A percentile compares a stretch with the other conserved stretches of the same genome.
Evolutionary conservation across 805 yeast species (phyloP).

Genomic region (Monosporozyma solicola): DNA sequence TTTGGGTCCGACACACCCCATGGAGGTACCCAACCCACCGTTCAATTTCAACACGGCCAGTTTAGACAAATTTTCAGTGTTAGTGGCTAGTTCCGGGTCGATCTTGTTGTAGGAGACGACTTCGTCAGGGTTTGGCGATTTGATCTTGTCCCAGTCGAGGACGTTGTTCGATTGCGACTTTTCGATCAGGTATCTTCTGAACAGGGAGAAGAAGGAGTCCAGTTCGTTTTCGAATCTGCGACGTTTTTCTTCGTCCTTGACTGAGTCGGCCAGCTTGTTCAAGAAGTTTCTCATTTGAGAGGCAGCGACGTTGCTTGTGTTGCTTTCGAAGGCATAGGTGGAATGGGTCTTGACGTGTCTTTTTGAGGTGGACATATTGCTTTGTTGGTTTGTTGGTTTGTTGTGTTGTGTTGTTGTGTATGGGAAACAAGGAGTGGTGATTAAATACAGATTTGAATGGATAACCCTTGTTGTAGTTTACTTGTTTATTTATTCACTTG

Average conservation of each 20-base stretch:
- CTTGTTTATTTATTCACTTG: too few species aligned
- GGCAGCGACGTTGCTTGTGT: slow-evolving; percentile 91
- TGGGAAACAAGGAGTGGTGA: too few species aligned
- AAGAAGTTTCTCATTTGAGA: slow-evolving; percentile 96
- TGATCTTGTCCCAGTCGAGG: slow-evolving; percentile 91
- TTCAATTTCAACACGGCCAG: slow-evolving; percentile 92
- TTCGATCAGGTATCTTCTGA: slow-evolving; percentile 84
- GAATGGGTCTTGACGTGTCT: slow-evolving; percentile 35
- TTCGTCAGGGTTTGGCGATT: slow-evolving; percentile 82
- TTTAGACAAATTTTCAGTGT: slow-evolving; percentile 48
- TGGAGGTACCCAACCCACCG: slow-evolving; percentile 98
- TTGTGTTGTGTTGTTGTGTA: not conserved
- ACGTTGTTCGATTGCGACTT: slow-evolving; percentile 63
- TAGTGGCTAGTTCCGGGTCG: slow-evolving; percentile 2
- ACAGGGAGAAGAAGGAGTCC: slow-evolving; percentile 90
- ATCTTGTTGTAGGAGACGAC: slow-evolving; percentile 70
- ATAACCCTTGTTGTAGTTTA: not conserved
- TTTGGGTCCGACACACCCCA: slow-evolving; percentile 97
- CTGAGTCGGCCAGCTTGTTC: slow-evolving; percentile 82
- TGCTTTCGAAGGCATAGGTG: slow-evolving; percentile 77
- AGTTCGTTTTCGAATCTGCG: slow-evolving; percentile 62
- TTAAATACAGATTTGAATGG: too few species aligned
- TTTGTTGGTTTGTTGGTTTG: not conserved
- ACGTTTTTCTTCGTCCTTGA: slow-evolving; percentile 41
- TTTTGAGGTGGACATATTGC: slow-evolving; percentile 15